phyloP scores from a whole-genome alignment of 352 stramenopile species.

The Phytophthora vignae region DNA sequence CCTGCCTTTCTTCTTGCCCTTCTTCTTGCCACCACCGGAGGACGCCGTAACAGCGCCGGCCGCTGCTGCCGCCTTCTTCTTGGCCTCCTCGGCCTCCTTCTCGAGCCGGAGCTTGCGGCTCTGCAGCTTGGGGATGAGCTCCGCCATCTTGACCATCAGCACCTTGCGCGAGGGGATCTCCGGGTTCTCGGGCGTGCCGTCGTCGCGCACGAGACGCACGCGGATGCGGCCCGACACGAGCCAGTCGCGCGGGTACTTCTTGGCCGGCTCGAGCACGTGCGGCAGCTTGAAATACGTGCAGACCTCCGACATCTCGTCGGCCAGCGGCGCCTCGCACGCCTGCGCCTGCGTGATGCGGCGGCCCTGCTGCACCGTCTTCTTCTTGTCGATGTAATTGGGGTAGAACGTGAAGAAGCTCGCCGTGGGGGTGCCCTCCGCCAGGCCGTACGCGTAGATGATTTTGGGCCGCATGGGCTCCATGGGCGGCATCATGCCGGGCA shows the following conservation, averaged over 20 bases:
- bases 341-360: constrained; percentile 74
- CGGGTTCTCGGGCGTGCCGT: constrained; percentile 70
- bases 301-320: constrained; percentile 87
- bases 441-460: constrained; percentile 72
- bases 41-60: constrained; percentile 31
- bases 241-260: constrained; percentile 87
- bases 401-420: constrained; percentile 83
- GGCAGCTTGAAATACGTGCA: constrained; percentile 84
- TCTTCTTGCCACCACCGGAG: constrained; percentile 78
- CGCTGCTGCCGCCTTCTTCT: constrained; percentile 47
- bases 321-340: constrained; percentile 74
- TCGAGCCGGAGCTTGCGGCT: constrained; percentile 80
- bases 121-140: constrained; percentile 88
- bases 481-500: constrained; percentile 50
- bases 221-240: constrained; percentile 74
- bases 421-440: constrained; percentile 63
- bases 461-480: constrained; percentile 68
- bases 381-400: constrained; percentile 87
- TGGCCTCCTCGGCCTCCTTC: constrained; percentile 72
- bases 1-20: constrained; percentile 88
- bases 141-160: constrained; percentile 89
- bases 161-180: constrained; percentile 78
- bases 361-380: constrained; percentile 85
- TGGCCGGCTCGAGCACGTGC: constrained; percentile 82
- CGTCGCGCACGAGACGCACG: constrained; percentile 69